Evolutionary conservation across 352 stramenopile genomes (phyloP), one percentile per base, ranked within the genome.

Genomic region (Elongisporangium undulatum): DNA sequence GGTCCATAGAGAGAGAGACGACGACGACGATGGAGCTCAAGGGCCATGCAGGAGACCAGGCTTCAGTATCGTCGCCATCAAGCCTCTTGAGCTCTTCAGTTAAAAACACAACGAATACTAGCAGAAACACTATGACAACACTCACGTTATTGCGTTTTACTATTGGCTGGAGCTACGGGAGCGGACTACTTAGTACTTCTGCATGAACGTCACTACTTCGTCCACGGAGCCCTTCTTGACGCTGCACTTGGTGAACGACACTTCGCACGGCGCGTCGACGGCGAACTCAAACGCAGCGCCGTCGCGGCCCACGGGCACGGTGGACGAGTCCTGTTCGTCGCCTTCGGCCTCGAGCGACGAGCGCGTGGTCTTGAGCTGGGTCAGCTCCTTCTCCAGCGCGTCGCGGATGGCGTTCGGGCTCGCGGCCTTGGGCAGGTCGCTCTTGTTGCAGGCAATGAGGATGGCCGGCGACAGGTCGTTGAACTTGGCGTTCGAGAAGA

Each of bases 391-490:
- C 66, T 95, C 82, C 12, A 95, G 69, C 26, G 77, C 72, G 17
- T 79, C 72, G 49, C 81, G 71, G 49, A 94, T 70, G 3, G 64
- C 64, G 58, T 86, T 62, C 6, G 81, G 64, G 23, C 62, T 88
- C 39, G 74, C 71, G 16, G 79, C 75, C 8, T 70, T 66, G 1
- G 63, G 5, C 10, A 70, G 61, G 23, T 96, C 87, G 62, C 72
- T 89, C 77, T 96, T 96, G 71, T 92, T 96, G 74, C 85, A 94
- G 53, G 73, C 78, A 48, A 96, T 75, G 57, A 94, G 66, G 61
- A 96, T 78, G 53, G 78, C 74, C 22, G 77, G 76, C 41, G 74
- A 68, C 48, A 80, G 58, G 67, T 94, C 85, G 62, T 92, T 92
- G 62, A 94, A 68, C 67, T 89, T 94, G 59, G 86, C 81, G 56